Conservation (phyloP, 345 rosid genomes). For the Lepidium didymum region DNA sequence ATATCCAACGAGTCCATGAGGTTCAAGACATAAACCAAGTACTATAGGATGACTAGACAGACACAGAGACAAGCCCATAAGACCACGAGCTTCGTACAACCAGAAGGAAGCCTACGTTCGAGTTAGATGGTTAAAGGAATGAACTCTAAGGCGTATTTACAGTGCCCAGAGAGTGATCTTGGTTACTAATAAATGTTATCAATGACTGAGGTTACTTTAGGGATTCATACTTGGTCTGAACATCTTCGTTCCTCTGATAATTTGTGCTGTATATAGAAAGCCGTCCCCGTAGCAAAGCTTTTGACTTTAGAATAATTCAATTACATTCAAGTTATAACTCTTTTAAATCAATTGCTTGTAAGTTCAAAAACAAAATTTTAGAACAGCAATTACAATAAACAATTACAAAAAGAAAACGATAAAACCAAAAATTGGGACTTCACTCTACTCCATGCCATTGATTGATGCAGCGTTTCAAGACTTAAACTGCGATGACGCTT, state of each 20-base stretch:
- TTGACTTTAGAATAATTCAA: too few species aligned
- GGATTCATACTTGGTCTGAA: constrained; percentile 54
- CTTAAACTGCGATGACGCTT: constrained; percentile 33
- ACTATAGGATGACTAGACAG: constrained; percentile 50
- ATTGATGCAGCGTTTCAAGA: constrained; percentile 4
- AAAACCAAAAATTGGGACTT: constrained; percentile 8
- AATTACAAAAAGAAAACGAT: neutral
- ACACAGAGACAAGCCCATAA: constrained; percentile 46
- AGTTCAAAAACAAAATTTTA: neutral
- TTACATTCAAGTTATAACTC: neutral
- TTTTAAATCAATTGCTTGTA: neutral
- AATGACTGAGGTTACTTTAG: constrained; percentile 71
- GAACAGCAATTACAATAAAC: constrained; percentile 1
- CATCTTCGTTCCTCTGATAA: constrained; percentile 66
- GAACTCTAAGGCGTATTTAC: constrained; percentile 75
- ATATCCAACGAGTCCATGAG: constrained; percentile 72
- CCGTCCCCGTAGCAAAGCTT: constrained; percentile 59
- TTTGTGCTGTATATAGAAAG: constrained; percentile 44
- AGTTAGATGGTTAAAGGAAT: constrained; percentile 75
- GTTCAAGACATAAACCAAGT: constrained; percentile 59
- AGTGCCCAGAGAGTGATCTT: constrained; percentile 71
- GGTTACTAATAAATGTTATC: constrained; percentile 45
- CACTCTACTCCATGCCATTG: neutral
- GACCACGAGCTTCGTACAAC: constrained; percentile 38
- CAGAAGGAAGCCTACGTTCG: constrained; percentile 42